Conservation (phyloP, 169 alveolate species). For the Cryptosporidium felis region DNA sequence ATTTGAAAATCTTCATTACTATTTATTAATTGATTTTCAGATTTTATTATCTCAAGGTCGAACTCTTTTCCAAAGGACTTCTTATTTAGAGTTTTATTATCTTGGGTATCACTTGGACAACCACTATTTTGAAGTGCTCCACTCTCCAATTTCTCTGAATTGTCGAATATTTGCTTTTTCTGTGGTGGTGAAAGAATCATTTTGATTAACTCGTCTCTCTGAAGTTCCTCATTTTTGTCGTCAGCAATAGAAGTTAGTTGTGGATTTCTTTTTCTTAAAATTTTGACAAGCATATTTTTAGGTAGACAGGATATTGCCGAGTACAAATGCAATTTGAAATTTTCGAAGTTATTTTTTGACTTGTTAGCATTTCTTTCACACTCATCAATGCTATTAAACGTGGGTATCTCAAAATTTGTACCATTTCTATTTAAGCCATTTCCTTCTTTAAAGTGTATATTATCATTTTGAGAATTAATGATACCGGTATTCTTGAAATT, state of each 20-base stretch:
- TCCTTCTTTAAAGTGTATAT: too few relatives aligned
- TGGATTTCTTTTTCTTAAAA: constrained; percentile 6
- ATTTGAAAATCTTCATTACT: background rate
- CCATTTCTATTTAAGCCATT: too few relatives aligned
- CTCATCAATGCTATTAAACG: too few relatives aligned
- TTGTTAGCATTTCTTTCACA: background rate
- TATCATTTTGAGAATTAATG: too few relatives aligned
- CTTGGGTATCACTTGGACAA: background rate
- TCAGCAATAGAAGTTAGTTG: background rate
- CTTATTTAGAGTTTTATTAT: background rate
- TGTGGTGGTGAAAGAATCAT: background rate
- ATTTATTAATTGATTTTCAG: background rate
- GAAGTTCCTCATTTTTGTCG: constrained; percentile 3
- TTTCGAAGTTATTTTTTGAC: background rate
- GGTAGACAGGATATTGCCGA: constrained; percentile 65
- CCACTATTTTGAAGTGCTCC: background rate
- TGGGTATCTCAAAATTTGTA: too few relatives aligned
- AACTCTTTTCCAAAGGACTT: background rate
- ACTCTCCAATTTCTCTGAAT: background rate
- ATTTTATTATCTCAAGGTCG: background rate
- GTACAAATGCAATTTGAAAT: constrained; percentile 27
- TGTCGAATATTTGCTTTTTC: background rate
- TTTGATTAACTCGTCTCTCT: constrained; percentile 8
- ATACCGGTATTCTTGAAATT: too few relatives aligned
- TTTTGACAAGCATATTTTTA: background rate